phyloP scores from a whole-genome alignment of 2,329 filamentous ascomycete genomes.

The Tothia fuscella region DNA sequence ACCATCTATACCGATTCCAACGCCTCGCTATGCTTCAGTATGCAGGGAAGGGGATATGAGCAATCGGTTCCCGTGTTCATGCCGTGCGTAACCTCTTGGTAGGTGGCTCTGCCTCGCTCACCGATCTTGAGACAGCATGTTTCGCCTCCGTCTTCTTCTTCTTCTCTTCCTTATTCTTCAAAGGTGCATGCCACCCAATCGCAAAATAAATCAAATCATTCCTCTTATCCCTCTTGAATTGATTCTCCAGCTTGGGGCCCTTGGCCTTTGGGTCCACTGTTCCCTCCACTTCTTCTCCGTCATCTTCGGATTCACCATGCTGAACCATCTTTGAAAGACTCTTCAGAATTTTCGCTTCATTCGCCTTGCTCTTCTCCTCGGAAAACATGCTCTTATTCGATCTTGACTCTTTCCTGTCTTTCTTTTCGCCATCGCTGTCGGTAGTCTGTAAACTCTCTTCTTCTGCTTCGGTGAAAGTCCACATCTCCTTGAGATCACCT shows the following conservation, averaged over 20 bases:
- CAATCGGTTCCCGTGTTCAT: too few relatives aligned
- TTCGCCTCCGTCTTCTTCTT: not conserved
- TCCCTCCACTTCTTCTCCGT: conserved; percentile 8
- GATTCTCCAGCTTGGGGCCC: conserved; percentile 5
- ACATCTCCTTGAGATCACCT: conserved; percentile 65
- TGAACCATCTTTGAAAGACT: not conserved
- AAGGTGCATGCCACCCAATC: not conserved
- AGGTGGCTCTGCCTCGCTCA: conserved; percentile 1
- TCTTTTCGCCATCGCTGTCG: conserved; percentile 11
- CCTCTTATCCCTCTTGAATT: not conserved
- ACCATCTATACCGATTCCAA: too few relatives aligned
- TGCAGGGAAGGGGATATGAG: too few relatives aligned
- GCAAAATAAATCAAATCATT: conserved; percentile 9
- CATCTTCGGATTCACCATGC: not conserved
- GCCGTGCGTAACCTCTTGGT: conserved; percentile 8
- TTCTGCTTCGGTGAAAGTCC: conserved; percentile 62
- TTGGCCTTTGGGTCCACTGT: conserved; percentile 6
- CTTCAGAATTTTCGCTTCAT: conserved; percentile 6
- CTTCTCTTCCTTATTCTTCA: not conserved
- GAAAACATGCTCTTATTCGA: not conserved
- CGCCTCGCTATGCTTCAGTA: too few relatives aligned
- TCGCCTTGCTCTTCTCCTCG: not conserved
- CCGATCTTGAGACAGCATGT: not conserved
- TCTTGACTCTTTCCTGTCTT: conserved; percentile 10
- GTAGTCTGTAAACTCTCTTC: conserved; percentile 28